These are phyloP conservation scores for Theobroma grandiflorum DNA, from an alignment of 441 rosid species.

Conservation along the genomic window DNA sequence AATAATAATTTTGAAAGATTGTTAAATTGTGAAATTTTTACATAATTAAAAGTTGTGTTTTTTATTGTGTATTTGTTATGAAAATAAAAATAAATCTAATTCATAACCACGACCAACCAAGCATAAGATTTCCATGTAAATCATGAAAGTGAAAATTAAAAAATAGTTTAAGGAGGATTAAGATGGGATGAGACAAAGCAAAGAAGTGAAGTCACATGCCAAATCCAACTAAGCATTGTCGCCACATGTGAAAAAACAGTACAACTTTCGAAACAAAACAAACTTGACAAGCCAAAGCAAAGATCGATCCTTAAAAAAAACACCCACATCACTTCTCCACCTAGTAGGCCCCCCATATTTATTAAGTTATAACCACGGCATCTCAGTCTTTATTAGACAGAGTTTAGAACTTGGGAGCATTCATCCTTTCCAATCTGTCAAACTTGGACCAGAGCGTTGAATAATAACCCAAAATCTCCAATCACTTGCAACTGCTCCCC, in stretches of 20 bases:
- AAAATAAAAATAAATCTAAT: too few relatives aligned
- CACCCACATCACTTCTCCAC: constrained; percentile 5
- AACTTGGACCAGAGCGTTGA: constrained; percentile 32
- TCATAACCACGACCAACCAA: too few relatives aligned
- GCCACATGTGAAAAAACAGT: background rate
- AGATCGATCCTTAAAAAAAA: background rate
- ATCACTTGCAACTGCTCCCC: background rate
- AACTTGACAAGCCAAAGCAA: background rate
- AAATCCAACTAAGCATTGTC: background rate
- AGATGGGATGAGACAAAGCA: background rate
- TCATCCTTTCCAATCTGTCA: constrained; percentile 23
- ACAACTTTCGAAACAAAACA: background rate
- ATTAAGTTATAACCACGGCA: background rate
- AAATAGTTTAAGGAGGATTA: background rate
- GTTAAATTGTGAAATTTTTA: too few relatives aligned
- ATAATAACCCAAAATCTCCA: constrained; percentile 23
- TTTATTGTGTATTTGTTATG: too few relatives aligned
- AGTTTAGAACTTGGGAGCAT: background rate
- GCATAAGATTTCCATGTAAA: too few relatives aligned
- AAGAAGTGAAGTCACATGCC: background rate
- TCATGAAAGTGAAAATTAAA: too few relatives aligned
- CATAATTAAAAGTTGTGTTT: too few relatives aligned
- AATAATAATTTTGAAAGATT: too few relatives aligned
- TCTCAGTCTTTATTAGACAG: background rate
- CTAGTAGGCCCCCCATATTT: background rate